These are phyloP conservation scores for Mycena kentingensis DNA, from an alignment of 768 basidiomycete genomes.

Conservation along the genomic window DNA sequence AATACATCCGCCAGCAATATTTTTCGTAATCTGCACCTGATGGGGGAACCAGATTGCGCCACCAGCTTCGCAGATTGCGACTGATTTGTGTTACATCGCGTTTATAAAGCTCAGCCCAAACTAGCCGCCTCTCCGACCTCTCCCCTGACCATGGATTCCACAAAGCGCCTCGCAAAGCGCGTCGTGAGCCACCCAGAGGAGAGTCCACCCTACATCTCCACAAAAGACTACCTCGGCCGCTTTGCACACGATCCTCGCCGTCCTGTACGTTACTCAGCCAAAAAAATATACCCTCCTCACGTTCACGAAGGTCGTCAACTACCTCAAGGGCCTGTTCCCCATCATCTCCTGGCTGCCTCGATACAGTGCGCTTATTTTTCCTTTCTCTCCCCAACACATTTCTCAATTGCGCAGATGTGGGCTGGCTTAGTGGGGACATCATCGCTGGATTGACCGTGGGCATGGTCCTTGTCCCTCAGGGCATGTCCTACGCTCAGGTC, in stretches of 20 bases:
- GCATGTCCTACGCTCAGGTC: conserved; percentile 86
- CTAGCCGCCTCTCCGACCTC: conserved; percentile 9
- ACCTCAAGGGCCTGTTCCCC: conserved; percentile 78
- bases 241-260: conserved; percentile 48
- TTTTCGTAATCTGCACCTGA: no score
- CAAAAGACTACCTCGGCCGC: conserved; percentile 51
- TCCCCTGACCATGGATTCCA: conserved; percentile 30
- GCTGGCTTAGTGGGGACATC: conserved; percentile 84
- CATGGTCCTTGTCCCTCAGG: conserved; percentile 92
- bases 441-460: conserved; percentile 94
- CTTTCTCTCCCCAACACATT: background rate
- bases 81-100: background rate
- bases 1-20: no score
- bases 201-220: conserved; percentile 59
- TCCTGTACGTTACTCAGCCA: conserved; percentile 42
- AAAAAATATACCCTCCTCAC: conserved; percentile 3
- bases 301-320: conserved; percentile 52
- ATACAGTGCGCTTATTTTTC: conserved; percentile 63
- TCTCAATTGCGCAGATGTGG: conserved; percentile 49
- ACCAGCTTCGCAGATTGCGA: no score
- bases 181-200: conserved; percentile 64
- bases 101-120: conserved; percentile 3
- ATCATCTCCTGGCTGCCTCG: conserved; percentile 83
- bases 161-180: conserved; percentile 56
- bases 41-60: no score